Conservation (phyloP, 208 protist species). For the Wallacemonas sp. region DNA sequence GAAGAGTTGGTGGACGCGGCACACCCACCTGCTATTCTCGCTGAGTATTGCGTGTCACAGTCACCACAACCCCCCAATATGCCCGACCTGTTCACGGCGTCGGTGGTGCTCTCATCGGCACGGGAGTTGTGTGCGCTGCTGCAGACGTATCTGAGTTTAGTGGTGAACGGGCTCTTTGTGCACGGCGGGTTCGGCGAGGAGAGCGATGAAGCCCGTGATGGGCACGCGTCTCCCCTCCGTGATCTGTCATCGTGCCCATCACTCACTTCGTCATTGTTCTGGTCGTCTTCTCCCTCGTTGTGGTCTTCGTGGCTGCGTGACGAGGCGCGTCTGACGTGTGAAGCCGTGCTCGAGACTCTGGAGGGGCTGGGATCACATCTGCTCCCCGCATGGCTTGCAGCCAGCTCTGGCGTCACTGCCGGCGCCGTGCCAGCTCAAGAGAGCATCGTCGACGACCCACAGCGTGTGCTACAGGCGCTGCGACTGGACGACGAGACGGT, state of each 20-base stretch:
- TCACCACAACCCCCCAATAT: no score
- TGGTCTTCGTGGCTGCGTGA: conserved; percentile 13
- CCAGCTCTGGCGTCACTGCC: not conserved
- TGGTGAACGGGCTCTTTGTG: conserved; percentile 5
- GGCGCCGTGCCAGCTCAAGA: not conserved
- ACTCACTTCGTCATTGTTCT: not conserved
- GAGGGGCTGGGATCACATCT: not conserved
- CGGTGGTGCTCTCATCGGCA: not conserved
- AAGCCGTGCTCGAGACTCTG: conserved; percentile 13
- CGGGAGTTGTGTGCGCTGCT: not conserved
- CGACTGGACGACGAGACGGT: conserved; percentile 17
- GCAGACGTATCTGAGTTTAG: not conserved
- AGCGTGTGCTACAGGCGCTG: conserved; percentile 3
- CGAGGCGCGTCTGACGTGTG: conserved; percentile 14
- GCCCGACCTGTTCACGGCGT: not conserved
- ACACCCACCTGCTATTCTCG: not conserved
- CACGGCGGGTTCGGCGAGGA: conserved; percentile 12
- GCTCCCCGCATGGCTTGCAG: not conserved
- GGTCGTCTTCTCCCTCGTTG: not conserved
- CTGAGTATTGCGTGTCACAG: no score
- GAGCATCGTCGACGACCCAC: not conserved
- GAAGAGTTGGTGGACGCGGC: not conserved
- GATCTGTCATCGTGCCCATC: no score
- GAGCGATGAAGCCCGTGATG: not conserved
- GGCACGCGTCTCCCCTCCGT: no score